A percentile compares a stretch with the other conserved stretches of the same genome.
Evolutionary conservation across 2,329 filamentous ascomycete species (phyloP).

Genomic region (Leptographium wingfieldii): DNA sequence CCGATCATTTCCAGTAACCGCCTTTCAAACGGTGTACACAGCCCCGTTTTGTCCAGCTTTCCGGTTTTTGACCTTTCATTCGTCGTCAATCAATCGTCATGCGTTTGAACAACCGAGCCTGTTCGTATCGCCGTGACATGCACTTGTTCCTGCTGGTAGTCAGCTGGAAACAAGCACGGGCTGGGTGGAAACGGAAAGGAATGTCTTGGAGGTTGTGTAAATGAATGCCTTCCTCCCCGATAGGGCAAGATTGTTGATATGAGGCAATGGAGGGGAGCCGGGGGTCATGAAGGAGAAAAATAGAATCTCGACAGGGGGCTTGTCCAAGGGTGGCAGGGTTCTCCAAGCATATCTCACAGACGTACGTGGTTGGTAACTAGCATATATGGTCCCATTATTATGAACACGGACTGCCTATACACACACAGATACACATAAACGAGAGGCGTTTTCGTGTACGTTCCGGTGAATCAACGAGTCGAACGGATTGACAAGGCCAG

Average conservation of each 20-base stretch:
- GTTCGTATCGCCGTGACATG: background rate
- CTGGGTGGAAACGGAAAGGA: background rate
- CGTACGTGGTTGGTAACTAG: background rate
- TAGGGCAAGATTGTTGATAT: background rate
- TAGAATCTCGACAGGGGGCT: background rate
- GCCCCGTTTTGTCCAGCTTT: background rate
- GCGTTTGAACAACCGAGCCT: slow-evolving; percentile 2
- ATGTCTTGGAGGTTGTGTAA: slow-evolving; percentile 5
- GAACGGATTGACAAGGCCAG: background rate
- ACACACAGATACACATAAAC: background rate
- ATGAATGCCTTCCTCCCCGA: background rate
- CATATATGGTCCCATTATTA: background rate
- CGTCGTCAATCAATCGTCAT: background rate
- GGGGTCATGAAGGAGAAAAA: background rate
- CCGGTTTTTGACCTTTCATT: background rate
- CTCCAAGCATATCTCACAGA: background rate
- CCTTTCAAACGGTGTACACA: background rate
- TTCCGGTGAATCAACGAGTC: background rate
- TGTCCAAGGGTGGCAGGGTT: background rate
- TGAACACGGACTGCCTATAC: background rate
- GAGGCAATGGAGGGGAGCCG: background rate
- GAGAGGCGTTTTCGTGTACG: background rate
- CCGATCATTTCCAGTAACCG: background rate
- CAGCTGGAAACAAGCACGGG: background rate
- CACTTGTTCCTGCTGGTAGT: background rate